These are phyloP conservation scores for Epichloe bromicola DNA, from an alignment of 2,329 filamentous ascomycete species.

Conservation along the genomic window DNA sequence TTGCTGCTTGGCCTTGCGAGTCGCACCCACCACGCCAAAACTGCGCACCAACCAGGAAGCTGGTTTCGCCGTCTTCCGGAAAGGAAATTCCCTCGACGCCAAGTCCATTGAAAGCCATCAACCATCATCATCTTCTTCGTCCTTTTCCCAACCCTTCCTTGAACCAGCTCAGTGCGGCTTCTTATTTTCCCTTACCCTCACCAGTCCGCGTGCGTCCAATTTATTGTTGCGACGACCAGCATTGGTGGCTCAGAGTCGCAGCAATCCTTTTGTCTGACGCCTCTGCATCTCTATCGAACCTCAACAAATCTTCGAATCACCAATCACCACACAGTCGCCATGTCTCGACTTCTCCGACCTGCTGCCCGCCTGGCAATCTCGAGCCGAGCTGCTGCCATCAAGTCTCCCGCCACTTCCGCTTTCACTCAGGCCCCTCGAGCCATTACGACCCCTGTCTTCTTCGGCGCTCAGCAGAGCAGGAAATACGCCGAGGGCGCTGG, in stretches of 20 bases:
- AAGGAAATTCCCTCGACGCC: slow-evolving; percentile 10
- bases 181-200: not conserved
- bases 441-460: slow-evolving; percentile 22
- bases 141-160: not conserved
- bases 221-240: slow-evolving; percentile 5
- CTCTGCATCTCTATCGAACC: not conserved
- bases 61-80: slow-evolving; percentile 9
- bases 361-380: slow-evolving; percentile 35
- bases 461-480: slow-evolving; percentile 33
- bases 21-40: not conserved
- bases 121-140: slow-evolving; percentile 6
- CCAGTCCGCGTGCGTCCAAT: not conserved
- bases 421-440: slow-evolving; percentile 22
- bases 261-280: slow-evolving; percentile 1
- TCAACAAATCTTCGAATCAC: slow-evolving; percentile 5
- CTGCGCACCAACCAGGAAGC: slow-evolving; percentile 7
- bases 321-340: slow-evolving; percentile 15
- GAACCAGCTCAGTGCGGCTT: not conserved
- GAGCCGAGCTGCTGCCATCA: slow-evolving; percentile 23
- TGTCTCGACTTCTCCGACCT: slow-evolving; percentile 40
- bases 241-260: slow-evolving; percentile 8
- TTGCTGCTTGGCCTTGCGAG: not conserved
- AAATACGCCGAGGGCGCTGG: slow-evolving; percentile 46
- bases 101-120: slow-evolving; percentile 5
- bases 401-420: slow-evolving; percentile 21